phyloP scores from a whole-genome alignment of 2,329 filamentous ascomycete genomes.

The Pyrenochaeta sp. region DNA sequence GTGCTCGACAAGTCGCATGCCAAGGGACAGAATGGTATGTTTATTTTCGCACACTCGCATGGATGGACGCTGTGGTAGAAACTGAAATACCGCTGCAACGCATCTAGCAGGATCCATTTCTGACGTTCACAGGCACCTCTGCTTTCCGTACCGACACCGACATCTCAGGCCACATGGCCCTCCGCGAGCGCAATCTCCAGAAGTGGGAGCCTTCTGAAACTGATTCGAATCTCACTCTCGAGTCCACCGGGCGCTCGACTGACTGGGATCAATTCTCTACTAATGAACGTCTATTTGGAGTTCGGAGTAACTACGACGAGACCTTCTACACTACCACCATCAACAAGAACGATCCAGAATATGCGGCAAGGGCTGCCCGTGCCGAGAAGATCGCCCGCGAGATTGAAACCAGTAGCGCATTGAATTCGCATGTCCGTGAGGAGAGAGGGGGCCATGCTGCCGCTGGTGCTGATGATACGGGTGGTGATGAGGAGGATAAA shows the following conservation, averaged over 20 bases:
- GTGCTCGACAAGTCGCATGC: slow-evolving; percentile 59
- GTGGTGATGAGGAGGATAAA: slow-evolving; percentile 90
- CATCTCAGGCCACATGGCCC: slow-evolving; percentile 77
- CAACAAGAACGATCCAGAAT: slow-evolving; percentile 82
- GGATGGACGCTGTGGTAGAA: neutral
- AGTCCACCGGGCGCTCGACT: slow-evolving; percentile 56
- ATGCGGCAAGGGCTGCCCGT: slow-evolving; percentile 77
- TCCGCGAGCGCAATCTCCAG: slow-evolving; percentile 78
- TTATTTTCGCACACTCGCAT: neutral
- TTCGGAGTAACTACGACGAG: slow-evolving; percentile 91
- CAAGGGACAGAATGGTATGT: slow-evolving; percentile 67
- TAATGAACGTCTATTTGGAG: slow-evolving; percentile 86
- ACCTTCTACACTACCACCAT: slow-evolving; percentile 93
- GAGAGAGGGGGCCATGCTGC: slow-evolving; percentile 77
- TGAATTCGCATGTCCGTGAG: slow-evolving; percentile 86
- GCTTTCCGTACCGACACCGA: slow-evolving; percentile 87
- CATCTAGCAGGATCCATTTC: neutral
- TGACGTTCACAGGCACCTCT: slow-evolving; percentile 51
- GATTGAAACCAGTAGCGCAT: slow-evolving; percentile 78
- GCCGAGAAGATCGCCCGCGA: slow-evolving; percentile 85
- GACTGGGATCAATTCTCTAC: slow-evolving; percentile 94
- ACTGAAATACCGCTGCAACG: neutral
- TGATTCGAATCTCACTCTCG: slow-evolving; percentile 74
- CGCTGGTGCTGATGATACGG: slow-evolving; percentile 71
- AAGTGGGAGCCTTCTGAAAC: slow-evolving; percentile 78